phyloP scores from a whole-genome alignment of 192 early-diverging fungal species.

The Entomortierella parvispora region DNA sequence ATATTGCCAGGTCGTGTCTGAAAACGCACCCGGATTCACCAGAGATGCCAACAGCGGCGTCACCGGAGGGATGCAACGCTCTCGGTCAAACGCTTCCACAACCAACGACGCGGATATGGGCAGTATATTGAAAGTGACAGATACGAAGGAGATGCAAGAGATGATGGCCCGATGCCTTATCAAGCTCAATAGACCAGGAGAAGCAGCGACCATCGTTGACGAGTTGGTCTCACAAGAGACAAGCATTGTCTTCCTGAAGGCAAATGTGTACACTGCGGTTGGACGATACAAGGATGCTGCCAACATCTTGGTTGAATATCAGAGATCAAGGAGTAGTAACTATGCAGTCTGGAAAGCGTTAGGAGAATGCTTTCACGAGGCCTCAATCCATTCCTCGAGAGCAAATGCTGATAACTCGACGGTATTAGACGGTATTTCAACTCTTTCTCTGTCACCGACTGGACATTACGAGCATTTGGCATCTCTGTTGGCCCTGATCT shows the following conservation, averaged over 20 bases:
- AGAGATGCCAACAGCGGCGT: not conserved
- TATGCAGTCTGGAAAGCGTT: slow-evolving; percentile 35
- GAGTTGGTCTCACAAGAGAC: slow-evolving; percentile 25
- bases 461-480: not conserved
- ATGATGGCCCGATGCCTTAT: slow-evolving; percentile 37
- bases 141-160: slow-evolving; percentile 48
- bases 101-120: not conserved
- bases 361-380: slow-evolving; percentile 17
- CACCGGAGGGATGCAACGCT: not conserved
- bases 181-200: slow-evolving; percentile 10
- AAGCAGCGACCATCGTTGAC: slow-evolving; percentile 19
- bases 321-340: slow-evolving; percentile 43
- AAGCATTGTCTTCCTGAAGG: slow-evolving; percentile 35
- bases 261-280: slow-evolving; percentile 25
- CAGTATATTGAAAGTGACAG: slow-evolving; percentile 35
- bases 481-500: slow-evolving; percentile 20
- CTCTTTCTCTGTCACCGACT: not conserved
- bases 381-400: not conserved
- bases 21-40: not conserved
- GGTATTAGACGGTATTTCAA: not conserved
- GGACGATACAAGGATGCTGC: slow-evolving; percentile 35
- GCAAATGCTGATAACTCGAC: not conserved
- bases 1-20: slow-evolving; percentile 19
- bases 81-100: too few species aligned
- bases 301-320: slow-evolving; percentile 14